Conservation (phyloP, 2,329 filamentous ascomycete species). For the Penicillium sp. region DNA sequence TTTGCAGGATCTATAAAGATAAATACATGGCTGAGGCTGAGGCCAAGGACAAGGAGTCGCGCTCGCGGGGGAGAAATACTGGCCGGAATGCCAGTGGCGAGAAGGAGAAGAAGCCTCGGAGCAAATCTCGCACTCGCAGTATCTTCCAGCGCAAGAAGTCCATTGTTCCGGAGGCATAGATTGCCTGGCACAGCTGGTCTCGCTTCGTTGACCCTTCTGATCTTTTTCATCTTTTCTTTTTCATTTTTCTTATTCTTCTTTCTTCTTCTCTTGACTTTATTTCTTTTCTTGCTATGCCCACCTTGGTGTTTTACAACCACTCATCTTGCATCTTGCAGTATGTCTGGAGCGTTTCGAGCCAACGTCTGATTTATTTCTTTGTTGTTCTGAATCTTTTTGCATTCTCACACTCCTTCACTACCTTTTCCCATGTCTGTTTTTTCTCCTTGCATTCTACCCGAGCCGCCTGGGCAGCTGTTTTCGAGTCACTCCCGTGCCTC, state of each 20-base stretch:
- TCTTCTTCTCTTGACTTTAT: neutral
- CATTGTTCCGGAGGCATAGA: constrained; percentile 28
- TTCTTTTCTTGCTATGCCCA: neutral
- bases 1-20: constrained; percentile 84
- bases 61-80: constrained; percentile 37
- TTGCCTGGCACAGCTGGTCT: neutral
- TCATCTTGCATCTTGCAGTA: constrained; percentile 22
- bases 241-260: neutral
- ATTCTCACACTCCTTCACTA: constrained; percentile 13
- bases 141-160: constrained; percentile 68
- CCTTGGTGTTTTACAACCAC: constrained; percentile 1
- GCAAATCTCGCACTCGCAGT: constrained; percentile 73
- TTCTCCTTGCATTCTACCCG: constrained; percentile 13
- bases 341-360: constrained; percentile 20
- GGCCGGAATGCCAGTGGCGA: constrained; percentile 46
- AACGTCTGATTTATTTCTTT: constrained; percentile 12
- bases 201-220: neutral
- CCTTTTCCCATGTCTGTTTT: constrained; percentile 17
- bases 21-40: constrained; percentile 78
- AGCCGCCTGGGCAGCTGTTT: constrained; percentile 29
- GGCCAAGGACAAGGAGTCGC: constrained; percentile 33
- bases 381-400: constrained; percentile 3
- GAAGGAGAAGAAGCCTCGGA: constrained; percentile 69
- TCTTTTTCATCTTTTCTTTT: constrained; percentile 1
- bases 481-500: constrained; percentile 18